Conservation (phyloP, 1,284 basidiomycete species). For the Cryptococcus sp. region DNA sequence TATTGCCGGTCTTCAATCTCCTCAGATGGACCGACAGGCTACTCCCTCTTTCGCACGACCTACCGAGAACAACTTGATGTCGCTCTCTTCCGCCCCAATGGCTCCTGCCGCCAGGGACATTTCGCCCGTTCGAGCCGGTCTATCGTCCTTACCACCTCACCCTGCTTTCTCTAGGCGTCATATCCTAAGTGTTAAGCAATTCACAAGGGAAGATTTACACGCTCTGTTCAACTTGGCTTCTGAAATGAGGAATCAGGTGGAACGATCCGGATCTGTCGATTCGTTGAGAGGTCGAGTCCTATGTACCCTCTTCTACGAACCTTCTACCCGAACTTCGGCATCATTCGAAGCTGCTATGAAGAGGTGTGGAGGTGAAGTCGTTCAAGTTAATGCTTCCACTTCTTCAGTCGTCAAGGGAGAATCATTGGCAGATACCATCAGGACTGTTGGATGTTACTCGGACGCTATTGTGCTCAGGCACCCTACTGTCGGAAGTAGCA, state of each 20-base stretch:
- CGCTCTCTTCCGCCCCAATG: slow-evolving; percentile 20
- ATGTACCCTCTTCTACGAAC: slow-evolving; percentile 96
- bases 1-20: slow-evolving; percentile 20
- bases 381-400: slow-evolving; percentile 71
- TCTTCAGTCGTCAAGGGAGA: slow-evolving; percentile 96
- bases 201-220: slow-evolving; percentile 84
- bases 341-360: slow-evolving; percentile 99
- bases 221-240: slow-evolving; percentile 91
- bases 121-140: slow-evolving; percentile 46
- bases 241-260: slow-evolving; percentile 94
- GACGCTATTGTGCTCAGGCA: slow-evolving; percentile 95
- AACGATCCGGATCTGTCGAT: slow-evolving; percentile 84
- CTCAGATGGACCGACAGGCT: slow-evolving; percentile 8
- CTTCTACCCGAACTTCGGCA: slow-evolving; percentile 88
- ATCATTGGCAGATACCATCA: slow-evolving; percentile 85
- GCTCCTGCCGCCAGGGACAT: slow-evolving; percentile 9
- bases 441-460: slow-evolving; percentile 92
- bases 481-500: slow-evolving; percentile 86
- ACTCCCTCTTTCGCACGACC: slow-evolving; percentile 4
- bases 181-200: slow-evolving; percentile 92
- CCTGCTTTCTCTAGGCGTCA: slow-evolving; percentile 79
- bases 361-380: slow-evolving; percentile 91
- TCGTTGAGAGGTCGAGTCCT: slow-evolving; percentile 87
- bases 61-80: slow-evolving; percentile 36
- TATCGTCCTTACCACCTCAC: slow-evolving; percentile 55